phyloP scores from a whole-genome alignment of 257 asterid genomes.

The Penstemon newberryi region DNA sequence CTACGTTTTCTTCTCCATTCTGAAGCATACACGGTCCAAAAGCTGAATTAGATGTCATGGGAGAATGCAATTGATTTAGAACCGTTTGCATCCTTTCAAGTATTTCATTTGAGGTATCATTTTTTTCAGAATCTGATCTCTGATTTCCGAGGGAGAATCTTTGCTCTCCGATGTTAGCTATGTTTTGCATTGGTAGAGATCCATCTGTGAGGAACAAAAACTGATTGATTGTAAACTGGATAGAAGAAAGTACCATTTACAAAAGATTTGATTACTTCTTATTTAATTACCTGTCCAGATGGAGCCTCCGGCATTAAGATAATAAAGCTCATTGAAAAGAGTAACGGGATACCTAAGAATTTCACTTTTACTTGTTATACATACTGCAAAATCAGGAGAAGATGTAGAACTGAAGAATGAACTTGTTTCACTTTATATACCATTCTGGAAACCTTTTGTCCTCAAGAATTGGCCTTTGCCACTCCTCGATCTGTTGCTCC shows the following conservation, averaged over 20 bases:
- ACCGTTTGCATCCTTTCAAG: constrained; percentile 60
- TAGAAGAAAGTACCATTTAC: background rate
- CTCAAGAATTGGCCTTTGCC: constrained; percentile 78
- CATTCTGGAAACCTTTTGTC: constrained; percentile 82
- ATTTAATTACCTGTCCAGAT: constrained; percentile 76
- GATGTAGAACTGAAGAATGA: background rate
- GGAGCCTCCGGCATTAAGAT: constrained; percentile 74
- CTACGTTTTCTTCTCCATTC: constrained; percentile 65
- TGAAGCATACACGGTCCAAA: constrained; percentile 63
- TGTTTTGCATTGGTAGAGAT: constrained; percentile 52
- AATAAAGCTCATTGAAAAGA: constrained; percentile 86
- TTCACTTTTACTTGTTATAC: constrained; percentile 8
- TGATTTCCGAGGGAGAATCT: constrained; percentile 52
- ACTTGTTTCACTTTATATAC: constrained; percentile 31
- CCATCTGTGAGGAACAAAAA: constrained; percentile 52
- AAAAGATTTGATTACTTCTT: background rate
- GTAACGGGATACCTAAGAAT: constrained; percentile 61
- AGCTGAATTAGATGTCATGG: constrained; percentile 56
- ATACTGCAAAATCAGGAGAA: constrained; percentile 18
- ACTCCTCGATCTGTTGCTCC: constrained; percentile 77
- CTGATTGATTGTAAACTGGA: background rate
- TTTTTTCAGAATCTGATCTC: constrained; percentile 25
- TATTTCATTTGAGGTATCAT: constrained; percentile 52
- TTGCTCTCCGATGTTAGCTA: constrained; percentile 44
- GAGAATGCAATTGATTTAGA: constrained; percentile 52